phyloP scores from a whole-genome alignment of 257 asterid genomes.

The Scutellaria baicalensis region DNA sequence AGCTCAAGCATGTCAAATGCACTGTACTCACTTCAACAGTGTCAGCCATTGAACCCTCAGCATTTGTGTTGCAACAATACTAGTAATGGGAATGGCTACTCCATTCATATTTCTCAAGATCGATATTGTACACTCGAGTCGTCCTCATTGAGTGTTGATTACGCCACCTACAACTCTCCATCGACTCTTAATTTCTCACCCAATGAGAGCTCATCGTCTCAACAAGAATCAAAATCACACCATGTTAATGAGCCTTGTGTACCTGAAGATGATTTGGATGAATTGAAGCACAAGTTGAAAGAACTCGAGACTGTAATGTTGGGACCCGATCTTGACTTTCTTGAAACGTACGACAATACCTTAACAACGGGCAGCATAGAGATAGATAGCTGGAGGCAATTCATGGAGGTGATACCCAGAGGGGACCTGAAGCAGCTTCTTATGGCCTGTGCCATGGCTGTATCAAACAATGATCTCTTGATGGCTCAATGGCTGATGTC shows the following conservation, averaged over 20 bases:
- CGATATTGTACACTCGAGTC: constrained; percentile 63
- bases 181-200: constrained; percentile 45
- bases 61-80: constrained; percentile 20
- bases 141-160: constrained; percentile 33
- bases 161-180: constrained; percentile 23
- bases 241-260: constrained; percentile 37
- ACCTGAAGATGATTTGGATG: constrained; percentile 39
- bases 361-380: constrained; percentile 17
- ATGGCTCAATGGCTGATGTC: constrained; percentile 66
- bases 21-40: constrained; percentile 19
- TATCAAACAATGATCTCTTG: constrained; percentile 45
- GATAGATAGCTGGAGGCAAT: constrained; percentile 60
- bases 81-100: constrained; percentile 14
- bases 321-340: constrained; percentile 65
- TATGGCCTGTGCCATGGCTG: constrained; percentile 65
- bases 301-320: constrained; percentile 72
- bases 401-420: constrained; percentile 52
- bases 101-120: constrained; percentile 30
- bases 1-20: no score
- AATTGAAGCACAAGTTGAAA: constrained; percentile 52
- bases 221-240: constrained; percentile 34
- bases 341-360: constrained; percentile 22
- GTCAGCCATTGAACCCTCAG: constrained; percentile 23
- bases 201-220: constrained; percentile 41
- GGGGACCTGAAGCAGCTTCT: constrained; percentile 76